Evolutionary conservation across 208 protist genomes (phyloP).

Genomic region (Crithidia expoeki): DNA sequence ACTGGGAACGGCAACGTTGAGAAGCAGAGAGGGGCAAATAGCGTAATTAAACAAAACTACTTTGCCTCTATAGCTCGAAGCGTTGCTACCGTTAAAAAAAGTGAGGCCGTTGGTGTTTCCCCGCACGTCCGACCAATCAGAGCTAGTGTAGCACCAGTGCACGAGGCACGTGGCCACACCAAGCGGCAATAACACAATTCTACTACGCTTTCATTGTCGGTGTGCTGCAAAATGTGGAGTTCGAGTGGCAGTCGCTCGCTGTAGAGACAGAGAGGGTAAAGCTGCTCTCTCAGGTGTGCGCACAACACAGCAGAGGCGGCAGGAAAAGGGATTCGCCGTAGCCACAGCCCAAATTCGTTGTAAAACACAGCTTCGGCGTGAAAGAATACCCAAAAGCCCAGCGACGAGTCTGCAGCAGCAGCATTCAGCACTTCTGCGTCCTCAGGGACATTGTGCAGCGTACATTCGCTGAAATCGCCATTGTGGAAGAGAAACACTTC

Average conservation of each 20-base stretch:
- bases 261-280: slow-evolving; percentile 13
- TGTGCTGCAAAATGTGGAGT: slow-evolving; percentile 9
- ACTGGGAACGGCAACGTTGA: too few relatives aligned
- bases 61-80: not conserved
- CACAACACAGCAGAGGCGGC: slow-evolving; percentile 8
- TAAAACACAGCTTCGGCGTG: slow-evolving; percentile 15
- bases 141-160: not conserved
- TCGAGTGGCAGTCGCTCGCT: not conserved
- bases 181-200: not conserved
- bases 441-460: slow-evolving; percentile 13
- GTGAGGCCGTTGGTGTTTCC: not conserved
- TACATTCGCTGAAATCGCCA: slow-evolving; percentile 8
- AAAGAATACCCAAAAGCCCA: slow-evolving; percentile 30
- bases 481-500: slow-evolving; percentile 23
- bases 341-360: slow-evolving; percentile 3
- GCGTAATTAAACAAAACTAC: too few relatives aligned
- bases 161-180: not conserved
- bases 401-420: not conserved
- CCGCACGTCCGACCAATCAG: not conserved
- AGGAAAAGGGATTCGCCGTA: slow-evolving; percentile 8
- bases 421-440: slow-evolving; percentile 3
- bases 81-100: slow-evolving; percentile 4
- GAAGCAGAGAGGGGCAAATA: too few relatives aligned
- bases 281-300: not conserved
- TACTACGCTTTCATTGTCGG: not conserved